Base-by-base conservation (phyloP, 2,329 filamentous ascomycete species). In the Amylocarpus encephaloides region DNA sequence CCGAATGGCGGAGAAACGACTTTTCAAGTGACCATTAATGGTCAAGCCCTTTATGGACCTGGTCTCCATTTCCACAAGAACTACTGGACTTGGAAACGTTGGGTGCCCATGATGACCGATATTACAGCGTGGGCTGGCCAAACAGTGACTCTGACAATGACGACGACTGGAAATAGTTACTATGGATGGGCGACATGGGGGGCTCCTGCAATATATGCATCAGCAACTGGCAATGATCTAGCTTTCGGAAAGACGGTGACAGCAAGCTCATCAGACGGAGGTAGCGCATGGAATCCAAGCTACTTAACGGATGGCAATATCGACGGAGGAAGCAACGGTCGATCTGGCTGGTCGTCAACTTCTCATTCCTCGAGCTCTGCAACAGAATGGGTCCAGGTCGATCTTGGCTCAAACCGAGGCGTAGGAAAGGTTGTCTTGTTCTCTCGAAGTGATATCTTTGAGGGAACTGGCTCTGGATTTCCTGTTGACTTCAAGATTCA, bases 141-240 rank as follows among this genome's bases (percentile, higher is more conserved):
- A 5, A 54, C 42, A 7, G 40, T 52, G 12, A 47, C 49, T 4
- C 29, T 56, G 4, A 30, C 40, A 7, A 39, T 56, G 22, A 32
- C 45, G 6, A 54, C 54, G 19, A 54, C 48, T 1, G 54, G 54
- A 3, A 50, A 52, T 32, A 30, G 29, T 1, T 26, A 19, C n/a
- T 50, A 46, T 15, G 54, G 54, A 9, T 56, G 54, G 51, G 54
- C 54, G 10, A 48, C 43, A 11, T 56, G 51, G 52, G 54, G 54
- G 12, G 46, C 54, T 10, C 54, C 52, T 11, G 52, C 46, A 2
- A 48, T 54, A 2, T 54, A 54, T 32, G 29, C 40, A 11, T 39
- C 52, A 1, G 22, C 10, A 2, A 47, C 35, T 11, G 48, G 22
- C 4, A 56, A 54, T 19, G 43, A 54, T 36, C 42, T 56, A 1